Percentiles rank a stretch among this genome's conserved stretches.
These are phyloP conservation scores for Paecilomyces sp. DNA, from an alignment of 2,329 filamentous ascomycete genomes.

Conservation along the genomic window DNA sequence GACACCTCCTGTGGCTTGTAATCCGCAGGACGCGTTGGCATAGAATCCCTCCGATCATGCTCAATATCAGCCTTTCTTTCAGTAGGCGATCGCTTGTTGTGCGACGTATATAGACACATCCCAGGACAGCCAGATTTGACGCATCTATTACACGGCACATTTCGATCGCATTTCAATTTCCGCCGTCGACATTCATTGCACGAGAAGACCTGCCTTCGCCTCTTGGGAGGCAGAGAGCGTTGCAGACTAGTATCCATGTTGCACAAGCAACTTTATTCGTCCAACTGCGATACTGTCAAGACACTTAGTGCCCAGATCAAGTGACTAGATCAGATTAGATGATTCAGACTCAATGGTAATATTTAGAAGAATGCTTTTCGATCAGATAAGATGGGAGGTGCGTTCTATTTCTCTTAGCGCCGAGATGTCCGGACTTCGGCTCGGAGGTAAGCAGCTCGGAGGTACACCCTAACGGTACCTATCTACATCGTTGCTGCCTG, in stretches of 20 bases:
- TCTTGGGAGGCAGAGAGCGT: background rate
- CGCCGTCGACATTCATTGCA: constrained; percentile 66
- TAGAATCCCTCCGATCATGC: background rate
- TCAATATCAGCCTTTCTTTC: background rate
- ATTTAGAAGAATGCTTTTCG: background rate
- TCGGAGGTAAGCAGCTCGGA: background rate
- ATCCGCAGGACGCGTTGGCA: background rate
- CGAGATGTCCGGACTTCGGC: background rate
- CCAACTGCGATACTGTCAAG: background rate
- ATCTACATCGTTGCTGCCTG: background rate
- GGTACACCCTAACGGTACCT: background rate
- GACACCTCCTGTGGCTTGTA: background rate
- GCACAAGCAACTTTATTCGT: background rate
- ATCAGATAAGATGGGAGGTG: background rate
- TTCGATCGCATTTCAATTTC: constrained; percentile 72
- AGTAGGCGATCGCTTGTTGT: background rate
- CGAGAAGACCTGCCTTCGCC: constrained; percentile 59
- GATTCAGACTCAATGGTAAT: background rate
- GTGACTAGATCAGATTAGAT: background rate
- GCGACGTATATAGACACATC: background rate
- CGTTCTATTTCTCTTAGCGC: background rate
- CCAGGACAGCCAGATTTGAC: constrained; percentile 33
- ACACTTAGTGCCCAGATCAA: background rate
- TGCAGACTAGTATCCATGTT: background rate
- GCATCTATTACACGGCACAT: constrained; percentile 61